These are phyloP conservation scores for Populus ilicifolia DNA, from an alignment of 345 rosid species.

Conservation along the genomic window DNA sequence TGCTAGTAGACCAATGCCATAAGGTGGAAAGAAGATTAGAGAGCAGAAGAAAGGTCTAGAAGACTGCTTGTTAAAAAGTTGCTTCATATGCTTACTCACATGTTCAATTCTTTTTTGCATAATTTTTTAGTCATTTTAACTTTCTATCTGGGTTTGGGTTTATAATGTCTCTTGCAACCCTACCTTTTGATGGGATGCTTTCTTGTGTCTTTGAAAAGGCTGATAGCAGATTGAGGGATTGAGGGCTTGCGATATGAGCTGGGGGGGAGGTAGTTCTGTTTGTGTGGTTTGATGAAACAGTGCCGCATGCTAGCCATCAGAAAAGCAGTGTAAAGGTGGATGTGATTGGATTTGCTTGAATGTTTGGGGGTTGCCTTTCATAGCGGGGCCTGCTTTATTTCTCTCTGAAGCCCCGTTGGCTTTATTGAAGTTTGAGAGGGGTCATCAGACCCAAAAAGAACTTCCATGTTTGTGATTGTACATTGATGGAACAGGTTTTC, in stretches of 20 bases:
- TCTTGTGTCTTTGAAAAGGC: conserved; percentile 21
- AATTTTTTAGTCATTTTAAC: conserved; percentile 4
- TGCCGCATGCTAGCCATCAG: conserved; percentile 34
- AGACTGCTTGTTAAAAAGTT: conserved; percentile 17
- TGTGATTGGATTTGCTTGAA: conserved; percentile 48
- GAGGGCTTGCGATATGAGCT: neutral
- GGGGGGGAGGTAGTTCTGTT: neutral
- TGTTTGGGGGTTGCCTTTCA: conserved; percentile 30
- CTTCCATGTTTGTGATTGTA: conserved; percentile 7
- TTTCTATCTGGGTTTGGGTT: conserved; percentile 29
- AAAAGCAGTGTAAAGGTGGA: conserved; percentile 24
- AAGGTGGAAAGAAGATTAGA: neutral
- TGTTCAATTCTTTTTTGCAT: neutral
- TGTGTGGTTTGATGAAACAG: conserved; percentile 40
- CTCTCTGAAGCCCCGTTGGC: conserved; percentile 10
- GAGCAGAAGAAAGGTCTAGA: conserved; percentile 10
- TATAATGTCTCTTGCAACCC: conserved; percentile 27
- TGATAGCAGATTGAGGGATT: conserved; percentile 4
- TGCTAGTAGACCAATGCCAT: conserved; percentile 9
- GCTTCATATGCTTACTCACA: conserved; percentile 10
- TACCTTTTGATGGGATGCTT: conserved; percentile 36
- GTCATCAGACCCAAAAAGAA: conserved; percentile 20
- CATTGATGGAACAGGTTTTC: neutral
- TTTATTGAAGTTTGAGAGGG: conserved; percentile 11
- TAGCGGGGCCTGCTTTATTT: conserved; percentile 15